Evolutionary conservation across 306 rosid genomes (phyloP).

Genomic region (Acacia crassicarpa): DNA sequence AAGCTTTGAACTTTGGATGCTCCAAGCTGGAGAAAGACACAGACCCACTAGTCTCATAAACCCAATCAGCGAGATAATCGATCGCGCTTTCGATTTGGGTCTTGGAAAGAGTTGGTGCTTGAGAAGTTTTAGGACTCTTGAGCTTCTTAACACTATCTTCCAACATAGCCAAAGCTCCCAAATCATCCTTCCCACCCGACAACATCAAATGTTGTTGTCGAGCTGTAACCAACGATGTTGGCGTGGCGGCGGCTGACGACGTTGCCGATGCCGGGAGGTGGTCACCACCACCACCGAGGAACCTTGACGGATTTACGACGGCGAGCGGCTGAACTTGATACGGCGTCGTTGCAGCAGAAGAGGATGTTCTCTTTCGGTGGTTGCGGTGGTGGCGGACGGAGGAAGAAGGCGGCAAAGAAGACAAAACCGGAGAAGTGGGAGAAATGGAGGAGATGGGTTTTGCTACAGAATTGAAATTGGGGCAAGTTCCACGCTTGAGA

Average conservation of each 20-base stretch:
- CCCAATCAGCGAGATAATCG: constrained; percentile 83
- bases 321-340: constrained; percentile 52
- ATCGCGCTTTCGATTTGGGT: constrained; percentile 67
- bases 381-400: constrained; percentile 30
- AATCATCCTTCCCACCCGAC: constrained; percentile 91
- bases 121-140: constrained; percentile 85
- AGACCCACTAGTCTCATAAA: constrained; percentile 76
- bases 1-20: constrained; percentile 83
- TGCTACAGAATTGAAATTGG: constrained; percentile 67
- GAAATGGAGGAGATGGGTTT: constrained; percentile 81
- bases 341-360: constrained; percentile 31
- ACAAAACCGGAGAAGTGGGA: constrained; percentile 40
- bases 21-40: constrained; percentile 76
- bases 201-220: constrained; percentile 64
- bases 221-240: constrained; percentile 24
- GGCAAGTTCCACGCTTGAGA: constrained; percentile 91
- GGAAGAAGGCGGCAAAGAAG: constrained; percentile 34
- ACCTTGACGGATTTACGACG: constrained; percentile 55
- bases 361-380: constrained; percentile 63
- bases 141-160: constrained; percentile 95
- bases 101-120: constrained; percentile 63
- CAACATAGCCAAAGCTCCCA: constrained; percentile 89
- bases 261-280: constrained; percentile 31
- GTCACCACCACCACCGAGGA: constrained; percentile 28
- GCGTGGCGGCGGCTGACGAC: neutral